Evolutionary conservation across 2,329 filamentous ascomycete species (phyloP).

Genomic region (Beauveria caledonica): DNA sequence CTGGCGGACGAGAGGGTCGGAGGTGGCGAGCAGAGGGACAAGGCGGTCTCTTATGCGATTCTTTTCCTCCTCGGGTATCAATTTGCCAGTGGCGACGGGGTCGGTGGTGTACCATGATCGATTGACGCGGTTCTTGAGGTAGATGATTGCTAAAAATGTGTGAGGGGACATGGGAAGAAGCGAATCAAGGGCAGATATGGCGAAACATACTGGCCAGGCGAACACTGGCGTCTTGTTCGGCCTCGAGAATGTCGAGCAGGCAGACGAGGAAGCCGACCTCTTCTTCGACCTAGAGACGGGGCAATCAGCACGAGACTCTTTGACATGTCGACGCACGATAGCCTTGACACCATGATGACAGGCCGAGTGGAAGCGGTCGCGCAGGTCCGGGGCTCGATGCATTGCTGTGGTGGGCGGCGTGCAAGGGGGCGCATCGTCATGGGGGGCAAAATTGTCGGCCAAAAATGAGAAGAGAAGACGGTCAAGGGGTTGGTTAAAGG

Average conservation of each 20-base stretch:
- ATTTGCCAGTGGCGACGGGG: constrained; percentile 61
- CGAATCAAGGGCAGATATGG: constrained; percentile 10
- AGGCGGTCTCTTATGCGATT: constrained; percentile 76
- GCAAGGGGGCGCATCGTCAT: constrained; percentile 3
- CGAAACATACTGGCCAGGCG: constrained; percentile 72
- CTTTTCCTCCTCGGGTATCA: constrained; percentile 86
- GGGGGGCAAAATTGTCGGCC: constrained; percentile 7
- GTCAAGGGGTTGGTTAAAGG: constrained; percentile 1
- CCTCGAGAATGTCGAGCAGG: constrained; percentile 81
- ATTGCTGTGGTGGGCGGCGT: background rate
- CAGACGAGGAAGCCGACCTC: constrained; percentile 85
- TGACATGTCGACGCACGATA: background rate
- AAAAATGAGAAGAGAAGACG: constrained; percentile 8
- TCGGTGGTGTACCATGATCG: constrained; percentile 80
- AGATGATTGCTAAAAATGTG: constrained; percentile 67
- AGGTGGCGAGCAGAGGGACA: constrained; percentile 77
- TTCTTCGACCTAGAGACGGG: constrained; percentile 64
- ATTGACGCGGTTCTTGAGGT: constrained; percentile 95
- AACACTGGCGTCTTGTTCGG: constrained; percentile 76
- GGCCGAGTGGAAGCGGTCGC: background rate
- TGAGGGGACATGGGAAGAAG: constrained; percentile 11
- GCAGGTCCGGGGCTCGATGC: background rate
- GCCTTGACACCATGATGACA: background rate
- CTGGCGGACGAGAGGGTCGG: constrained; percentile 73
- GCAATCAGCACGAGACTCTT: background rate